A percentile compares a stretch with the other conserved stretches of the same genome.
Conservation (phyloP, 306 rosid genomes). For the Pachyrhizus erosus region DNA sequence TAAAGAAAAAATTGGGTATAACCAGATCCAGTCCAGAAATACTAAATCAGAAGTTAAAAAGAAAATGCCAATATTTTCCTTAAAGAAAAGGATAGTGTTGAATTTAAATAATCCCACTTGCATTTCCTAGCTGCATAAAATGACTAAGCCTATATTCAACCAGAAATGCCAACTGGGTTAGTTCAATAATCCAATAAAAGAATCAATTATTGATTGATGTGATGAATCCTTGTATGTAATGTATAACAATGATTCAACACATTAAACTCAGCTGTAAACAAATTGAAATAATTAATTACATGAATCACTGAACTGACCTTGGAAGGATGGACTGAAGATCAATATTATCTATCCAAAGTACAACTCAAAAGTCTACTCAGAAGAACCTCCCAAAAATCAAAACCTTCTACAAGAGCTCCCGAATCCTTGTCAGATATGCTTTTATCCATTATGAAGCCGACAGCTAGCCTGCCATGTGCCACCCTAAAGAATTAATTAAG, state of each 20-base stretch:
- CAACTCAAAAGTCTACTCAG: slow-evolving; percentile 10
- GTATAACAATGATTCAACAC: slow-evolving; percentile 7
- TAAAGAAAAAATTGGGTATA: neutral
- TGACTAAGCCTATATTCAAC: neutral
- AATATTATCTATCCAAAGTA: neutral
- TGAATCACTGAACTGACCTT: slow-evolving; percentile 46
- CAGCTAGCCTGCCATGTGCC: slow-evolving; percentile 26
- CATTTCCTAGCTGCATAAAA: neutral
- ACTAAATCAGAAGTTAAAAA: neutral
- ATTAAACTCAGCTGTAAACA: neutral
- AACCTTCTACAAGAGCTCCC: slow-evolving; percentile 17
- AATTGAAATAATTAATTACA: neutral
- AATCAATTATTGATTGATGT: neutral
- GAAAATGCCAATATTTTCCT: neutral
- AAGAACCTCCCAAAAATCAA: slow-evolving; percentile 19
- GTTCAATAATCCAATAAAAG: slow-evolving; percentile 13
- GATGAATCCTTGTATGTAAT: neutral
- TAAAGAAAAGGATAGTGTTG: neutral
- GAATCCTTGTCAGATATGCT: slow-evolving; percentile 14
- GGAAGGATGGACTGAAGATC: slow-evolving; percentile 16
- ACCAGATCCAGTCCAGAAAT: neutral
- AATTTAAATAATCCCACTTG: slow-evolving; percentile 18
- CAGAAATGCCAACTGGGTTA: slow-evolving; percentile 3
- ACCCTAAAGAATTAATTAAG: neutral
- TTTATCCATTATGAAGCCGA: slow-evolving; percentile 33